phyloP scores from a whole-genome alignment of 2,329 filamentous ascomycete species.

The Purpureocillium lavendulum region DNA sequence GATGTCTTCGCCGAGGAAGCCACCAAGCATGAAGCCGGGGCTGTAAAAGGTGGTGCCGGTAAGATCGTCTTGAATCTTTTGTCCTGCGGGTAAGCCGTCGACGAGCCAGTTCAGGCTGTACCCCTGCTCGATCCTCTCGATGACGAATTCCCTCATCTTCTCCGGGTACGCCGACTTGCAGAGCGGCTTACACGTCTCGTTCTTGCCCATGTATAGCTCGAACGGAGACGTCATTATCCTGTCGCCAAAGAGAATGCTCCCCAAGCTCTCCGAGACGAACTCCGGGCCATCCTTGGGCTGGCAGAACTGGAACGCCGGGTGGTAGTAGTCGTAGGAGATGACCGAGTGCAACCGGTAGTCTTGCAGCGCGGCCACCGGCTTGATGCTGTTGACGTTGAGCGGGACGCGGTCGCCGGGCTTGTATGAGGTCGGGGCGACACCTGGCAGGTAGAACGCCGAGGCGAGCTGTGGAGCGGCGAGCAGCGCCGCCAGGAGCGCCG shows the following conservation, averaged over 20 bases:
- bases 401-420: constrained; percentile 70
- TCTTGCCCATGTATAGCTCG: constrained; percentile 74
- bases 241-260: constrained; percentile 95
- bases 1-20: constrained; percentile 52
- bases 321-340: constrained; percentile 94
- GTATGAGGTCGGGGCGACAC: constrained; percentile 91
- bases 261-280: constrained; percentile 71
- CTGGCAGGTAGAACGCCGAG: constrained; percentile 88
- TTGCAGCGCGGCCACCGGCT: constrained; percentile 67
- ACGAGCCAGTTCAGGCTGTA: constrained; percentile 96
- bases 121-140: constrained; percentile 70
- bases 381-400: constrained; percentile 87
- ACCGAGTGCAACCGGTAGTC: constrained; percentile 85
- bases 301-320: constrained; percentile 82
- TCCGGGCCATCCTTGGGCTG: constrained; percentile 66
- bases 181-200: constrained; percentile 79
- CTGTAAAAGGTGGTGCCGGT: constrained; percentile 79
- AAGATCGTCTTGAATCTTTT: constrained; percentile 67
- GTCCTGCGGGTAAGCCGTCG: constrained; percentile 85
- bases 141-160: constrained; percentile 68
- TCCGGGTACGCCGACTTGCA: constrained; percentile 61
- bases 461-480: constrained; percentile 44
- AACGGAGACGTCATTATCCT: constrained; percentile 96
- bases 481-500: constrained; percentile 41
- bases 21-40: constrained; percentile 59